Percentiles rank a stretch among this genome's conserved stretches.
These are phyloP conservation scores for Acephala macrosclerotiorum DNA, from an alignment of 2,329 filamentous ascomycete species.

Conservation along the genomic window DNA sequence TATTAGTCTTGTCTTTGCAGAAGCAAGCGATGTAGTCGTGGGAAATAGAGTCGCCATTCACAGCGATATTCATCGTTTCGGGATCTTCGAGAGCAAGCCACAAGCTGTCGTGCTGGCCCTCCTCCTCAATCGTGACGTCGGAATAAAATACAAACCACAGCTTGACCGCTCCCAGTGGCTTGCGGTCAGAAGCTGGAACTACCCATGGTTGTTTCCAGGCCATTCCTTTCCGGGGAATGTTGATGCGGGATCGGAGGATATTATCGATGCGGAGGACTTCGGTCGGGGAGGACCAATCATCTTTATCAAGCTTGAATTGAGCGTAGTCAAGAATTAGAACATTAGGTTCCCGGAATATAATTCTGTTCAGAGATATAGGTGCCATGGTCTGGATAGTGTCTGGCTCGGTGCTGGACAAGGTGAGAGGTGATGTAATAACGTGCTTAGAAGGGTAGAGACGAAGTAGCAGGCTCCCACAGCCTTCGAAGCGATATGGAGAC, in stretches of 20 bases:
- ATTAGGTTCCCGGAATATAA: constrained; percentile 42
- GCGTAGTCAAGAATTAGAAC: constrained; percentile 45
- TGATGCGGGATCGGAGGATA: constrained; percentile 36
- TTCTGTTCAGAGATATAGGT: constrained; percentile 22
- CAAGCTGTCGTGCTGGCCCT: too few relatives aligned
- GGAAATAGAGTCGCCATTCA: constrained; percentile 33
- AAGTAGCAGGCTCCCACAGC: constrained; percentile 42
- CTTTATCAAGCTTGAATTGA: constrained; percentile 36
- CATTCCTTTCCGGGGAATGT: constrained; percentile 38
- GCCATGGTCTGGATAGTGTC: neutral
- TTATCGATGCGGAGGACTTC: constrained; percentile 45
- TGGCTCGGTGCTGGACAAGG: too few relatives aligned
- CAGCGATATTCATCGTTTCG: constrained; percentile 30
- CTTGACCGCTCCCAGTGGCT: constrained; percentile 21
- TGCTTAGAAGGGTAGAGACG: constrained; percentile 29
- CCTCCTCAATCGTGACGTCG: constrained; percentile 31
- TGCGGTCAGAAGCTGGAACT: constrained; percentile 33
- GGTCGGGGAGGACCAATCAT: constrained; percentile 31
- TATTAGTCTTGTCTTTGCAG: neutral
- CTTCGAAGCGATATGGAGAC: constrained; percentile 41
- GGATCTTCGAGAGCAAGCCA: constrained; percentile 42
- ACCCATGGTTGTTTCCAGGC: constrained; percentile 44
- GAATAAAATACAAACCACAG: constrained; percentile 40
- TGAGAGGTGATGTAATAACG: constrained; percentile 33
- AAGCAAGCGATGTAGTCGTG: neutral